Evolutionary conservation across 2,329 filamentous ascomycete genomes (phyloP).

Genomic region (Parascedosporium putredinis): DNA sequence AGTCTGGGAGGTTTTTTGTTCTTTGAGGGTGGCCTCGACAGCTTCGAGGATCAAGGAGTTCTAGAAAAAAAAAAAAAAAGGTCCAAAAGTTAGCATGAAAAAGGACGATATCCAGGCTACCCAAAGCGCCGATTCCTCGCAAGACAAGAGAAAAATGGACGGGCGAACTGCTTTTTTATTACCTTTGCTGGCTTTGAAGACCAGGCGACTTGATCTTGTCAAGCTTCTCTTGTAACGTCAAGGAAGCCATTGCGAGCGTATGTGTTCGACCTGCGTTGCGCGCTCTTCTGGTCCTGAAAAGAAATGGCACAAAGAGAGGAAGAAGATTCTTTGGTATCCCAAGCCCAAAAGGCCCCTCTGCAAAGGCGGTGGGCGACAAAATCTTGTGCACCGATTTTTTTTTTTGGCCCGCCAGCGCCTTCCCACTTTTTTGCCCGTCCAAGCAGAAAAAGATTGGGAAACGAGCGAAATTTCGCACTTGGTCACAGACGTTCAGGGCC

Average conservation of each 20-base stretch:
- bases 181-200: slow-evolving; percentile 89
- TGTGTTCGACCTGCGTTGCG: neutral
- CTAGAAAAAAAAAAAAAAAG: slow-evolving; percentile 39
- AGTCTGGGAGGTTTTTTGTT: slow-evolving; percentile 73
- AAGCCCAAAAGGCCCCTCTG: slow-evolving; percentile 1
- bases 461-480: neutral
- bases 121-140: too few relatives aligned
- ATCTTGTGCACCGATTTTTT: neutral
- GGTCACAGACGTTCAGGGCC: neutral
- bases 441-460: neutral
- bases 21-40: slow-evolving; percentile 84
- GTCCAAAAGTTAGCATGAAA: too few relatives aligned
- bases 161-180: slow-evolving; percentile 23
- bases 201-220: slow-evolving; percentile 96
- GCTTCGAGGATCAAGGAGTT: slow-evolving; percentile 79
- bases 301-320: neutral
- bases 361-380: slow-evolving; percentile 1
- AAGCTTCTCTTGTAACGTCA: slow-evolving; percentile 72
- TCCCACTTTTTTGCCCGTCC: neutral
- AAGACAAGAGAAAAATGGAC: slow-evolving; percentile 5
- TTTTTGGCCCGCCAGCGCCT: neutral
- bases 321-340: neutral
- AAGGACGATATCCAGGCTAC: too few relatives aligned
- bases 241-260: slow-evolving; percentile 37
- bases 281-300: neutral